Evolutionary conservation across 176 grass and related monocot genomes (phyloP), one percentile per base, ranked within the genome.

Genomic region (Guadua angustifolia): DNA sequence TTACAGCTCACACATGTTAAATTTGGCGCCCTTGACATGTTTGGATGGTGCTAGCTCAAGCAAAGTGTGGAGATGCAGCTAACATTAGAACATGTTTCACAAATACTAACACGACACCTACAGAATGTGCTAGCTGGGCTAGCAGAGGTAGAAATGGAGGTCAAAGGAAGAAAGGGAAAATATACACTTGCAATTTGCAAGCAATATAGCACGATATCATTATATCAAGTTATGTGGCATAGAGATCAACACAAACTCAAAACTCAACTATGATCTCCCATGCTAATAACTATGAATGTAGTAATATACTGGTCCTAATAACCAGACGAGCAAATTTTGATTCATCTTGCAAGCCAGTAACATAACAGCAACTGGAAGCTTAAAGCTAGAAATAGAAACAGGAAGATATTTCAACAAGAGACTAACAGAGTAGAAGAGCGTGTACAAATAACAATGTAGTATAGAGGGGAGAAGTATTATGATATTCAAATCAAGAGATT

Each of bases 311-410:
- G 59, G 14, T 52, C 56, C 71, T 29, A 71, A 47, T 5, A 7
- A 86, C 16, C 25, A 16, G 46, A 75, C 13, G 18, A 72, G 69
- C 3, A 73, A 66, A 80, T 68, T 11, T 3, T 11, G 15, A 58
- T 18, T 32, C 19, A 68, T 58, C 29, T 87, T 76, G 52, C 3
- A 77, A 70, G 51, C 25, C 43, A 76, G 61, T 55, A 36, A 59
- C 8, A 78, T 21, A 51, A 16, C 3, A 7, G 14, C 4, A 21
- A 15, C 6, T 69, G n/a, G 13, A 82, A 83, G 11, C 73, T 74
- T 29, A 9, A n/a, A 81, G 19, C 24, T 47, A 58, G 15, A 86
- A 58, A 82, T 47, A 58, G 15, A 86, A 58, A 82, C 13, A 43
- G 4, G 16, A 69, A 40, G 3, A 4, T 40, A 9, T 68, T 87